A percentile compares a stretch with the other conserved stretches of the same genome.
These are phyloP conservation scores for Cordyceps cicadae DNA, from an alignment of 2,329 filamentous ascomycete genomes.

Conservation along the genomic window DNA sequence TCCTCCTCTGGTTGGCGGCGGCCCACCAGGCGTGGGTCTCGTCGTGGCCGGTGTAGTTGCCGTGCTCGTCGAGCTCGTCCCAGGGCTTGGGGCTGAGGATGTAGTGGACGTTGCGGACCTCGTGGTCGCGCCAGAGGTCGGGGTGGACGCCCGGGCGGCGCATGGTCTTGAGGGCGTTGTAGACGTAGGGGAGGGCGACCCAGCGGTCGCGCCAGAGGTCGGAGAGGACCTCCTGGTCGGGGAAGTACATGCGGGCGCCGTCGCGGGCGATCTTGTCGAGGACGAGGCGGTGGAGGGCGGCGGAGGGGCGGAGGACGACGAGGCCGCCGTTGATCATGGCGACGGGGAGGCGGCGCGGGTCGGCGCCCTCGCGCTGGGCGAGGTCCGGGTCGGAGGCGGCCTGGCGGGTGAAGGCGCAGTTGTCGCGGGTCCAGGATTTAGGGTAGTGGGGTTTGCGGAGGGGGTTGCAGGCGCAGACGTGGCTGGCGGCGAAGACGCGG, in stretches of 20 bases:
- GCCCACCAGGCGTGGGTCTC: constrained; percentile 51
- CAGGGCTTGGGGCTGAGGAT: constrained; percentile 55
- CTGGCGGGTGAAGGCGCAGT: constrained; percentile 52
- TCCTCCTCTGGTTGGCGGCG: constrained; percentile 38
- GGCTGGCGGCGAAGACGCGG: constrained; percentile 71
- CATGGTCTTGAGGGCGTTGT: constrained; percentile 57
- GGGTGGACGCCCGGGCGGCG: constrained; percentile 44
- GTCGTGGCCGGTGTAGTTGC: constrained; percentile 35
- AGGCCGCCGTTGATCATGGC: constrained; percentile 47
- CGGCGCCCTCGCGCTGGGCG: constrained; percentile 38
- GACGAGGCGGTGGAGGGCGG: constrained; percentile 41
- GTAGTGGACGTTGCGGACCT: constrained; percentile 54
- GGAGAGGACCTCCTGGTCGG: constrained; percentile 51
- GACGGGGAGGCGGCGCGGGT: constrained; percentile 38
- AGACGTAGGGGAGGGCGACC: constrained; percentile 51
- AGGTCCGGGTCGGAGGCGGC: constrained; percentile 35
- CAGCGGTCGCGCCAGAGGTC: constrained; percentile 47
- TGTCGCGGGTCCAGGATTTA: constrained; percentile 50
- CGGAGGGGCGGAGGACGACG: constrained; percentile 47
- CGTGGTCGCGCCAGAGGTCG: constrained; percentile 48
- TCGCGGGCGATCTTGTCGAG: constrained; percentile 40
- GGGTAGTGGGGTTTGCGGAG: constrained; percentile 73
- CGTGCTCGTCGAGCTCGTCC: constrained; percentile 40
- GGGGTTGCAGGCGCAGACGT: constrained; percentile 83
- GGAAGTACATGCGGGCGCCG: constrained; percentile 43